Evolutionary conservation across 441 rosid genomes (phyloP).

Genomic region (Erodium texanum): DNA sequence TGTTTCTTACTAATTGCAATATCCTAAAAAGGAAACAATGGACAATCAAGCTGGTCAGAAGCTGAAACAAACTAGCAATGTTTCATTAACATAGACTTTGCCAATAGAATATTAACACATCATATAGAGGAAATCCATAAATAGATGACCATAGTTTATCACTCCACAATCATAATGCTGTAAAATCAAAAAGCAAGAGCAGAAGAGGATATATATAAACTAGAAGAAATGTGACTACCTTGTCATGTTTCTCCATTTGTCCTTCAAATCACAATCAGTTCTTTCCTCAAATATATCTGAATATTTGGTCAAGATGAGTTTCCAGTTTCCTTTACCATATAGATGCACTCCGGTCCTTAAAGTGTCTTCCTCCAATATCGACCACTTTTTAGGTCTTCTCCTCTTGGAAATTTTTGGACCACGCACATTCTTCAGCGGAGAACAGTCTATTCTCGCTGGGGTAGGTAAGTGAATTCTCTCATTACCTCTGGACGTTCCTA

Average conservation of each 20-base stretch:
- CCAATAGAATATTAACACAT: too few relatives aligned
- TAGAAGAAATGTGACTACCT: conserved; percentile 6
- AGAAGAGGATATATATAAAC: background rate
- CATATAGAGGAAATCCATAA: background rate
- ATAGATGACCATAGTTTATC: background rate
- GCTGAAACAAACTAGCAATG: background rate
- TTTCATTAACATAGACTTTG: background rate
- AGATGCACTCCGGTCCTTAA: conserved; percentile 30
- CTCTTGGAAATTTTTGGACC: conserved; percentile 11
- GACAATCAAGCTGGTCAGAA: background rate
- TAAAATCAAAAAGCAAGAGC: background rate
- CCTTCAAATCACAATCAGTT: conserved; percentile 44
- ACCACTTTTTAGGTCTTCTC: conserved; percentile 37
- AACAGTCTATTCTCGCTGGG: conserved; percentile 23
- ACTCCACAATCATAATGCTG: background rate
- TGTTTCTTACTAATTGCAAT: background rate
- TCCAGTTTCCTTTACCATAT: conserved; percentile 45
- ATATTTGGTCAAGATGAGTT: conserved; percentile 26
- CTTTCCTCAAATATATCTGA: conserved; percentile 29
- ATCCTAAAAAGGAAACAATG: background rate
- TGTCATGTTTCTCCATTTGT: conserved; percentile 45
- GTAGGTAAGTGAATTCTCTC: conserved; percentile 21
- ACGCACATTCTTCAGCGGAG: conserved; percentile 31
- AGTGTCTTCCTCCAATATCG: conserved; percentile 43
- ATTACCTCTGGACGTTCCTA: conserved; percentile 14